A percentile compares a stretch with the other conserved stretches of the same genome.
Evolutionary conservation across 1,139 yeast genomes (phyloP).

Genomic region (Sugiyamaella novakii): DNA sequence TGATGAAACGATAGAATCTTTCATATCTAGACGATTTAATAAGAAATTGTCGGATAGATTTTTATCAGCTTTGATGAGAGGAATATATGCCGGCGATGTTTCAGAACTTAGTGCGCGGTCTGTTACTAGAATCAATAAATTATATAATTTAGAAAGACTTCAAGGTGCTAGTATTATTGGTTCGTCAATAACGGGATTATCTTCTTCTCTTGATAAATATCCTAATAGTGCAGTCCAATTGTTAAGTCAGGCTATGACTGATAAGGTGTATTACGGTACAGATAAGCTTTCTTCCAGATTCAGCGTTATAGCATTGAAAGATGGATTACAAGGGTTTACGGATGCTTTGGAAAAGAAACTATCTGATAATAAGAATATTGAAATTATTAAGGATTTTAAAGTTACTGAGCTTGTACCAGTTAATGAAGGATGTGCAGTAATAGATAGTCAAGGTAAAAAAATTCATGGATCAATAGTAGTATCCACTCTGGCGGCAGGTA

Average conservation of each 20-base stretch:
- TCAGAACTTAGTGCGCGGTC: conserved; percentile 64
- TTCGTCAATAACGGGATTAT: conserved; percentile 42
- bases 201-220: conserved; percentile 36
- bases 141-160: conserved; percentile 59
- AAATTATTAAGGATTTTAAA: conserved; percentile 39
- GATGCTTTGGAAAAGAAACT: conserved; percentile 40
- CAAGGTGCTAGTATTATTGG: conserved; percentile 59
- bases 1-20: conserved; percentile 75
- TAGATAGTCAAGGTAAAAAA: conserved; percentile 21
- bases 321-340: conserved; percentile 40
- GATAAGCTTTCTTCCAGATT: conserved; percentile 27
- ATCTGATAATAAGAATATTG: conserved; percentile 49
- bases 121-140: conserved; percentile 44
- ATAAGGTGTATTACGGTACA: conserved; percentile 25
- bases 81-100: conserved; percentile 89
- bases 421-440: conserved; percentile 23
- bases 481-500: conserved; percentile 37
- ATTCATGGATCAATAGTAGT: conserved; percentile 34
- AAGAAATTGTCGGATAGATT: conserved; percentile 60
- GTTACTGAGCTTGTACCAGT: conserved; percentile 28
- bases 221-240: conserved; percentile 33
- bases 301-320: conserved; percentile 36
- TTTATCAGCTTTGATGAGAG: conserved; percentile 81
- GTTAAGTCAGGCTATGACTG: conserved; percentile 34
- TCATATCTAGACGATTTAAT: conserved; percentile 72